Evolutionary conservation across 2,329 filamentous ascomycete genomes (phyloP), one percentile per base, ranked within the genome.

Genomic region (Sclerotiophoma versabilis): DNA sequence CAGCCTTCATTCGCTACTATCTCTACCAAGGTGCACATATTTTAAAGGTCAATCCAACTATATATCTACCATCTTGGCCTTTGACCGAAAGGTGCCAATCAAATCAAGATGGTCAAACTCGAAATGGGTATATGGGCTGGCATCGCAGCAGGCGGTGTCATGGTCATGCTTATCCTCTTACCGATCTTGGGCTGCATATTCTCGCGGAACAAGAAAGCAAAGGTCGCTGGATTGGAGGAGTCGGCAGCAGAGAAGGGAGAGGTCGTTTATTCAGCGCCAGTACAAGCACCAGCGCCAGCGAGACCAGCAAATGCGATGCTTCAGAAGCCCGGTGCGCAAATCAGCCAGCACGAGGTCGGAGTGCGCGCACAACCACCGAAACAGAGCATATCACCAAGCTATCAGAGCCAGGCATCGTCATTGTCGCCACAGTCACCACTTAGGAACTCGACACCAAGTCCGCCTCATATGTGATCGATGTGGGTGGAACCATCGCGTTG

Each of bases 191-290:
- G 54, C 5, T 57, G 44, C n/a, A 34, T 57, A 5, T 53, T 49
- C 34, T 48, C 43, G 20, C 39, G 44, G 12, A 36, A 11, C 39
- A 57, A 53, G 38, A 57, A 57, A 6, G 33, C 44, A 2, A 45
- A 41, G 29, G 36, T 46, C 23, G 45, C 22, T 12, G 43, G 23
- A 1, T 12, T 34, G 34, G 43, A 47, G 15, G 47, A 42, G 6
- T 45, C 44, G 5, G 27, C 33, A 38, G 54, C 33, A 49, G 54
- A 57, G 44, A 57, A 57, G 37, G 54, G 54, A 11, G 29, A 45
- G 7, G 9, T 48, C 17, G 19, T 45, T 25, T 44, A 38, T 26
- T 36, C 45, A 26, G 34, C 33, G 17, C 45, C 51, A 34, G 51
- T 41, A 14, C 27, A 39, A 38, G 33, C 33, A 43, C 17, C 27